Evolutionary conservation across 106 monocot species (phyloP).

Genomic region (Iris macrosiphon): DNA sequence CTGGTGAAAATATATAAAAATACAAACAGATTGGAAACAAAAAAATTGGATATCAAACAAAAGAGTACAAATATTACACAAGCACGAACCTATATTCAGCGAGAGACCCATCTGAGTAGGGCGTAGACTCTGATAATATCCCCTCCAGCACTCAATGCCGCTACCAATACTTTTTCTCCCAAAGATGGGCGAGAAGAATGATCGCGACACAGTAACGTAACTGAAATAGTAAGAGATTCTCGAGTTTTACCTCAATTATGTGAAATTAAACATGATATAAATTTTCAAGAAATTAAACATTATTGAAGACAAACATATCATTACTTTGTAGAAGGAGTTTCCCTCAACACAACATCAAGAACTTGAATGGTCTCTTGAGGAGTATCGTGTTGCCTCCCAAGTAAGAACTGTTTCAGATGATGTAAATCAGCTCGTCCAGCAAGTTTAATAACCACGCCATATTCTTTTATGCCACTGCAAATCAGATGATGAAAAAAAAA

Average conservation of each 20-base stretch:
- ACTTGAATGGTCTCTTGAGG: slow-evolving; percentile 53
- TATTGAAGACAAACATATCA: no score
- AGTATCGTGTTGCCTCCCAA: slow-evolving; percentile 23
- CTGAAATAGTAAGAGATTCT: no score
- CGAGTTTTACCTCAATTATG: no score
- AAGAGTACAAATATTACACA: not conserved
- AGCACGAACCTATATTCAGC: slow-evolving; percentile 66
- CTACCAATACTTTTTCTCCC: slow-evolving; percentile 28
- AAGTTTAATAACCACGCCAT: slow-evolving; percentile 32
- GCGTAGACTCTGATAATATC: slow-evolving; percentile 74
- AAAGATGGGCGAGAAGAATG: slow-evolving; percentile 46
- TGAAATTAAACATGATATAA: no score
- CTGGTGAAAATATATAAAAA: not conserved
- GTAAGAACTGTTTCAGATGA: slow-evolving; percentile 32
- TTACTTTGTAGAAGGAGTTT: slow-evolving; percentile 29
- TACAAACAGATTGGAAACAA: not conserved
- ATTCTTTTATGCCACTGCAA: no score
- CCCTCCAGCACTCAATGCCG: slow-evolving; percentile 78
- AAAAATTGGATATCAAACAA: not conserved
- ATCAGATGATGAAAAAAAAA: no score
- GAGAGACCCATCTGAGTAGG: slow-evolving; percentile 85
- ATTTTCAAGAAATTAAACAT: no score
- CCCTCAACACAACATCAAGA: slow-evolving; percentile 50
- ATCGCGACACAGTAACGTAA: slow-evolving; percentile 28
- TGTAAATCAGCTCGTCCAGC: slow-evolving; percentile 27